Percentiles rank a stretch among this genome's conserved stretches.
phyloP scores from a whole-genome alignment of 2,329 filamentous ascomycete species.

The Fusarium agapanthi region DNA sequence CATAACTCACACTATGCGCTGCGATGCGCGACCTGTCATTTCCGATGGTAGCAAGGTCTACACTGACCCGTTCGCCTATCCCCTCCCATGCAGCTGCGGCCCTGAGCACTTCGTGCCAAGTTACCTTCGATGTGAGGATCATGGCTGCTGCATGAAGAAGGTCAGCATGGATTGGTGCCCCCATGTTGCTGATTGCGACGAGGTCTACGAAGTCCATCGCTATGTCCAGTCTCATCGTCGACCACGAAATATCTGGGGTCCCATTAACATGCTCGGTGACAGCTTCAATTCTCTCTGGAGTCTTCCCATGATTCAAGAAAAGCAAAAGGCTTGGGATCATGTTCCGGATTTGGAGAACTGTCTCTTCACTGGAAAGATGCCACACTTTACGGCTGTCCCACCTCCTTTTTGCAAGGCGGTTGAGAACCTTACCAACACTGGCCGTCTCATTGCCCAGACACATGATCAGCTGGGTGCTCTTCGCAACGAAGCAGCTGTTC shows the following conservation, averaged over 20 bases:
- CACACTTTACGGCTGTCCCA: neutral
- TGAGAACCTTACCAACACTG: neutral
- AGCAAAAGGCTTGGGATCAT: neutral
- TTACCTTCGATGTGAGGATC: constrained; percentile 33
- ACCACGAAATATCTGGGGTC: constrained; percentile 2
- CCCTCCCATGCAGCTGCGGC: constrained; percentile 33
- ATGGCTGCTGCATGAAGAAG: constrained; percentile 42
- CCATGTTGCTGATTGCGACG: constrained; percentile 3
- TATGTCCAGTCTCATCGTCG: constrained; percentile 25
- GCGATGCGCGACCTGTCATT: constrained; percentile 43
- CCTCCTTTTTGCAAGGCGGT: neutral
- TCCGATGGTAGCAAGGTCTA: constrained; percentile 34
- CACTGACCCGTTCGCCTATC: constrained; percentile 37
- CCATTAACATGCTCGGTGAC: neutral
- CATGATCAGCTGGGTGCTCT: neutral
- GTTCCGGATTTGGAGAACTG: neutral
- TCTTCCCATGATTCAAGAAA: neutral
- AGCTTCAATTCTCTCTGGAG: neutral
- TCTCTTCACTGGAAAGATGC: constrained; percentile 4
- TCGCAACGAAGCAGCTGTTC: neutral
- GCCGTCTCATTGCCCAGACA: constrained; percentile 3
- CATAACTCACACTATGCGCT: constrained; percentile 40
- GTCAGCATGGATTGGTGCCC: constrained; percentile 28
- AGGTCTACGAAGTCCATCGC: constrained; percentile 16
- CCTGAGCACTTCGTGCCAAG: neutral